phyloP scores from a whole-genome alignment of 75 land plant genomes.

The Adiantum capillusveneris region DNA sequence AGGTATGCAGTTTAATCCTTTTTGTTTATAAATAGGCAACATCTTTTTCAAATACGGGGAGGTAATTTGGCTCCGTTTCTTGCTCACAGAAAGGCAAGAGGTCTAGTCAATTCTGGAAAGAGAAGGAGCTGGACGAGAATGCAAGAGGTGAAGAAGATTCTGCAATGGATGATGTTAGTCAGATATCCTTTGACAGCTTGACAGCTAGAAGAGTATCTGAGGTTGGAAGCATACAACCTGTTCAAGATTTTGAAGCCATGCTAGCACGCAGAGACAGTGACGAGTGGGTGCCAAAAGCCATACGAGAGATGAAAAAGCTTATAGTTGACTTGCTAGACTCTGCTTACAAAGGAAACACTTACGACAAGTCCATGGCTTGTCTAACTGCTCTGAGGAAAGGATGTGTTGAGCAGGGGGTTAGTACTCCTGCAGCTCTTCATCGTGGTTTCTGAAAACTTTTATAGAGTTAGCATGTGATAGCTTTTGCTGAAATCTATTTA shows the following conservation, averaged over 20 bases:
- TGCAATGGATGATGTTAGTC: constrained; percentile 11
- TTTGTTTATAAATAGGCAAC: too few species aligned
- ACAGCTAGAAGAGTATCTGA: constrained; percentile 37
- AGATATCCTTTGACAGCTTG: constrained; percentile 25
- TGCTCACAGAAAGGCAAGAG: constrained; percentile 54
- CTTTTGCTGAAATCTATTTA: too few species aligned
- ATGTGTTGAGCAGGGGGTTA: constrained; percentile 81
- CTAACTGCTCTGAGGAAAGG: constrained; percentile 75
- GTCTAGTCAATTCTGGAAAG: constrained; percentile 40
- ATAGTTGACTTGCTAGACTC: constrained; percentile 58
- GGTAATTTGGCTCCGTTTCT: too few species aligned
- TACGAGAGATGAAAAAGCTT: constrained; percentile 60
- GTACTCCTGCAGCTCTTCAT: too few species aligned
- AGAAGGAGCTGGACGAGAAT: constrained; percentile 33
- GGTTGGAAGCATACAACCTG: constrained; percentile 62
- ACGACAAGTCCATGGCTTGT: constrained; percentile 67
- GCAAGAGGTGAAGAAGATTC: constrained; percentile 16
- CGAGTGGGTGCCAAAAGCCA: constrained; percentile 75
- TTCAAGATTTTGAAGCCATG: constrained; percentile 89
- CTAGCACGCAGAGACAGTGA: constrained; percentile 69
- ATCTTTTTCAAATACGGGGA: too few species aligned
- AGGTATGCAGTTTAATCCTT: constrained; percentile 33
- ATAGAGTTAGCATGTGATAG: too few species aligned
- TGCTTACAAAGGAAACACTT: constrained; percentile 55
- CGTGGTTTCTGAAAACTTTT: too few species aligned